Base-by-base conservation (phyloP, 2,329 filamentous ascomycete species). In the Paraphoma sp. region DNA sequence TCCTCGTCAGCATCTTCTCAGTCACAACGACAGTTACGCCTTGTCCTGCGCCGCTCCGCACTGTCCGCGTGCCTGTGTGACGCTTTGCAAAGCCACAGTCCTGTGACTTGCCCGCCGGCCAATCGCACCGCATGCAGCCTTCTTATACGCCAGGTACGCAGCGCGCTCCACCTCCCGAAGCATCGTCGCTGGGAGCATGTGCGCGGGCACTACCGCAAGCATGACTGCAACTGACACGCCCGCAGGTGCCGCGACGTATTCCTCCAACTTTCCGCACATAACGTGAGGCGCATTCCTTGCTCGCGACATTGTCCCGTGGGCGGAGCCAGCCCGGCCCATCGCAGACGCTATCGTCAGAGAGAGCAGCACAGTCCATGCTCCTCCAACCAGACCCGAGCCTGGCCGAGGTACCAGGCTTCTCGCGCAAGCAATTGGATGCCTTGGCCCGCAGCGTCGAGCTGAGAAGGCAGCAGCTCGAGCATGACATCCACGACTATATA, bases 391-490 rank as follows among this genome's bases (percentile, higher is more conserved):
- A 67, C 45, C 62, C 68, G 65, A 56, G 62, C 50, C 67, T 72
- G 68, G 67, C 67, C 70, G 69, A 72, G 68, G 62, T 67, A 53
- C 67, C 70, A 58, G 72, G 67, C 68, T 69, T 71, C 59, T 59
- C 64, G 9, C 62, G 60, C 38, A 64, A 65, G 62, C 71, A 75
- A 66, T 65, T 76, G 62, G 69, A 72, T 53, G 50, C 47, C 56
- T 62, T 75, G 56, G 65, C 71, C 52, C 63, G 62, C 63, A 73
- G 62, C 59, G 65, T 76, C 55, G 73, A 76, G 65, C 60, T 60
- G 45, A 70, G 73, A 49, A 68, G 74, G 58, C 69, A 70, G 65
- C 68, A 71, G 62, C 73, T 76, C 56, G 71, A 76, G 65, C 53
- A 55, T 44, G 74, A 76, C 63, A 76, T 76, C 60, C 44, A 65